A percentile compares a stretch with the other conserved stretches of the same genome.
phyloP scores from a whole-genome alignment of 2,329 filamentous ascomycete genomes.

The Pseudogymnoascus sp. region DNA sequence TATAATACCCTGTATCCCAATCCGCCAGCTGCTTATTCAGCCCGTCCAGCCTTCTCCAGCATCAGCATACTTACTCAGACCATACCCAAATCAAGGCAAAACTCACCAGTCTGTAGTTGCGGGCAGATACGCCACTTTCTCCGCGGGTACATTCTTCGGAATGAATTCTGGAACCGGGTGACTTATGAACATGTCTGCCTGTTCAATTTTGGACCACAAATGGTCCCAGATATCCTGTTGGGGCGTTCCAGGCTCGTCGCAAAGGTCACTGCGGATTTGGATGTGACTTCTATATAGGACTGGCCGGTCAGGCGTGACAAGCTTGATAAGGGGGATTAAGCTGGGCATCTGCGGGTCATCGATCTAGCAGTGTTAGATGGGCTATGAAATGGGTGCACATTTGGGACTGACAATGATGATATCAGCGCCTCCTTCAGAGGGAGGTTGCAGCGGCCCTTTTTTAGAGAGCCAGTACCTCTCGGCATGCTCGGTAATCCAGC shows the following conservation, averaged over 20 bases:
- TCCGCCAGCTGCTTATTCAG: slow-evolving; percentile 67
- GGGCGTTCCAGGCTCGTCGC: slow-evolving; percentile 53
- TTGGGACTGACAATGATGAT: slow-evolving; percentile 52
- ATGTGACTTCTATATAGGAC: slow-evolving; percentile 79
- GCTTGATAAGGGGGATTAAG: slow-evolving; percentile 68
- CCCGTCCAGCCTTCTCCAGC: slow-evolving; percentile 55
- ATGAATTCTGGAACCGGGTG: slow-evolving; percentile 74
- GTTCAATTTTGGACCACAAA: slow-evolving; percentile 64
- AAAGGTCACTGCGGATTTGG: slow-evolving; percentile 69
- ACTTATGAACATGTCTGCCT: slow-evolving; percentile 72
- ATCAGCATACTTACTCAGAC: slow-evolving; percentile 18
- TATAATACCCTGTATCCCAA: slow-evolving; percentile 67
- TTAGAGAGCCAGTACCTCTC: slow-evolving; percentile 65
- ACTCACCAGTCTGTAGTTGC: slow-evolving; percentile 71
- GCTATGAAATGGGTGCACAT: background rate
- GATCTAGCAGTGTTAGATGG: slow-evolving; percentile 38
- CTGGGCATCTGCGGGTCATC: slow-evolving; percentile 82
- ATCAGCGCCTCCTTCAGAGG: slow-evolving; percentile 65
- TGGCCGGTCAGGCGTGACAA: slow-evolving; percentile 61
- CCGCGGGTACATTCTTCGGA: slow-evolving; percentile 55
- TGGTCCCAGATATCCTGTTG: slow-evolving; percentile 70
- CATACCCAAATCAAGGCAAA: background rate
- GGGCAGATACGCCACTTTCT: slow-evolving; percentile 67
- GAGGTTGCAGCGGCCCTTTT: slow-evolving; percentile 58
- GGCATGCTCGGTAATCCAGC: slow-evolving; percentile 69